phyloP scores from a whole-genome alignment of 495 filamentous ascomycete genomes.

The Thozetella sp. region DNA sequence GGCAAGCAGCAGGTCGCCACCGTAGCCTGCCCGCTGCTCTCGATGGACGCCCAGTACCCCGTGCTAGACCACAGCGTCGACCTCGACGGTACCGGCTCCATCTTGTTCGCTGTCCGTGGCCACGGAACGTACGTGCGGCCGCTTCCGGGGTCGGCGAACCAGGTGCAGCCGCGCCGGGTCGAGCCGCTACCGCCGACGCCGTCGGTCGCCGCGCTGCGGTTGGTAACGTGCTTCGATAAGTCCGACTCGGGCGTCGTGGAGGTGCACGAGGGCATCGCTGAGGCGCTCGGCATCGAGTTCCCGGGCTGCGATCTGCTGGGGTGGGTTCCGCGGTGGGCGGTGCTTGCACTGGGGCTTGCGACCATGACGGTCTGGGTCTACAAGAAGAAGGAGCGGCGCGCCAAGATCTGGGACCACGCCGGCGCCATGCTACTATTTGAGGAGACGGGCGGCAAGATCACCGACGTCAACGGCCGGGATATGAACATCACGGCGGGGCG shows the following conservation, averaged over 20 bases:
- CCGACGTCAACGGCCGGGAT: constrained; percentile 59
- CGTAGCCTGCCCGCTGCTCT: constrained; percentile 60
- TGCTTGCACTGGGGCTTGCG: constrained; percentile 58
- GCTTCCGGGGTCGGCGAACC: constrained; percentile 23
- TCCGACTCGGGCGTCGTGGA: constrained; percentile 41
- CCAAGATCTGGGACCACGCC: constrained; percentile 75
- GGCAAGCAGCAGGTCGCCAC: constrained; percentile 36
- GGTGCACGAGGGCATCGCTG: constrained; percentile 48
- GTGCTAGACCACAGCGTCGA: constrained; percentile 44
- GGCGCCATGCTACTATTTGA: constrained; percentile 69
- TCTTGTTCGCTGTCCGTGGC: constrained; percentile 58
- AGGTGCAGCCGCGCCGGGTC: constrained; percentile 17
- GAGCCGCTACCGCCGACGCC: constrained; percentile 23
- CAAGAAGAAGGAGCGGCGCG: constrained; percentile 45
- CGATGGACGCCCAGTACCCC: constrained; percentile 33
- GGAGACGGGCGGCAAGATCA: constrained; percentile 65
- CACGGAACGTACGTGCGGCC: constrained; percentile 56
- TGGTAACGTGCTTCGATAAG: constrained; percentile 37
- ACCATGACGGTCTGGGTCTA: constrained; percentile 68
- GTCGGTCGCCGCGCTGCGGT: constrained; percentile 31
- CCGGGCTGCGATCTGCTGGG: constrained; percentile 60
- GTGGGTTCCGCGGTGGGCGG: constrained; percentile 66
- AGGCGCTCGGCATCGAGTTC: constrained; percentile 45
- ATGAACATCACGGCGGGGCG: constrained; percentile 47
- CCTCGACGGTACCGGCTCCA: constrained; percentile 52